Conservation (phyloP, 768 basidiomycete species). For the Kwoniella pini region DNA sequence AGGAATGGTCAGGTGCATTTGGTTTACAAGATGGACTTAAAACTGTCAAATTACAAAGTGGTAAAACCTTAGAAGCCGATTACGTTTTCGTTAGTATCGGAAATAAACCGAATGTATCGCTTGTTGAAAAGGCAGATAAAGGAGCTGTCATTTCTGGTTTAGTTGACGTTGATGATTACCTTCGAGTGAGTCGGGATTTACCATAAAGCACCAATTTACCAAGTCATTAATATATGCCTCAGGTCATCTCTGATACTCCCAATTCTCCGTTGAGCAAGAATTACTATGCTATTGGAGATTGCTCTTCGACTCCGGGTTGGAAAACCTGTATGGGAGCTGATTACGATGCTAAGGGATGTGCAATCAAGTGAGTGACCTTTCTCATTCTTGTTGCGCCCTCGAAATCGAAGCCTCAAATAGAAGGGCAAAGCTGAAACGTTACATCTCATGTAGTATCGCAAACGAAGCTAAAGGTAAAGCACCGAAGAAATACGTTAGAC, state of each 20-base stretch:
- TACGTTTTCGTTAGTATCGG: slow-evolving; percentile 42
- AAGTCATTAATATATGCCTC: background rate
- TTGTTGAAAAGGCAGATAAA: slow-evolving; percentile 26
- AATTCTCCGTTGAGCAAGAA: slow-evolving; percentile 27
- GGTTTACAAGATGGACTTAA: slow-evolving; percentile 32
- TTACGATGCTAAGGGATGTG: slow-evolving; percentile 22
- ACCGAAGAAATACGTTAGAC: slow-evolving; percentile 55
- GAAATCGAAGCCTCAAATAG: background rate
- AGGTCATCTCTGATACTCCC: slow-evolving; percentile 30
- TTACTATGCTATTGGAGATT: slow-evolving; percentile 45
- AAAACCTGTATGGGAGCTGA: slow-evolving; percentile 24
- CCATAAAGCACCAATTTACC: no score
- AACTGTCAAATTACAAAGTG: slow-evolving; percentile 24
- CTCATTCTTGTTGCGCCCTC: background rate
- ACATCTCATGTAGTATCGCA: slow-evolving; percentile 8
- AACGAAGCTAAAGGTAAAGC: slow-evolving; percentile 22
- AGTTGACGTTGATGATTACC: slow-evolving; percentile 37
- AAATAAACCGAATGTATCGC: slow-evolving; percentile 32
- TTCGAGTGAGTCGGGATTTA: slow-evolving; percentile 33
- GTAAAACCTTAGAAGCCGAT: slow-evolving; percentile 32
- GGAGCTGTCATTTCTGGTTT: slow-evolving; percentile 25
- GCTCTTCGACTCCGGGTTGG: slow-evolving; percentile 36
- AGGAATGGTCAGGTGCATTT: slow-evolving; percentile 28
- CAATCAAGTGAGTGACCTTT: slow-evolving; percentile 26
- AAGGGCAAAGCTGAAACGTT: no score